Evolutionary conservation across 306 rosid genomes (phyloP).

Genomic region (Pyrus betulifolia): DNA sequence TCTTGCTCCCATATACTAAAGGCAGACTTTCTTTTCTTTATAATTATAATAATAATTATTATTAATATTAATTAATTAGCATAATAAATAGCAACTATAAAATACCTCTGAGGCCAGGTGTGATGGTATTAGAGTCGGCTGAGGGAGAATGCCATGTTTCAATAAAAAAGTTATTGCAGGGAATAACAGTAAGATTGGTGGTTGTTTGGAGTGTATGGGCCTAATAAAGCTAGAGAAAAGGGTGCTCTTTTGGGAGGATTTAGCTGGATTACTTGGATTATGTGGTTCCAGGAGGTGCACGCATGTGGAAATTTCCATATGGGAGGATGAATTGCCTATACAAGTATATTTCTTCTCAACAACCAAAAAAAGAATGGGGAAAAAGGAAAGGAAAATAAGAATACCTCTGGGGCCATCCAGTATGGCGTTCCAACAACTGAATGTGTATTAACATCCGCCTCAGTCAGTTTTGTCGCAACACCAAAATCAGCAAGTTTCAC

Average conservation of each 20-base stretch:
- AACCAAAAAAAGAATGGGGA: background rate
- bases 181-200: background rate
- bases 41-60: background rate
- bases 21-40: background rate
- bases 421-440: constrained; percentile 99
- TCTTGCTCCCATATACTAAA: background rate
- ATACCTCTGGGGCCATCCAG: constrained; percentile 99
- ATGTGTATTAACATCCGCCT: constrained; percentile 98
- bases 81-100: background rate
- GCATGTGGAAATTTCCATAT: background rate
- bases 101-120: background rate
- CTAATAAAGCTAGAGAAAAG: background rate
- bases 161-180: background rate
- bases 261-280: background rate
- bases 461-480: constrained; percentile 92
- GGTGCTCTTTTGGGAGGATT: background rate
- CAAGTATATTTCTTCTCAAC: background rate
- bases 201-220: background rate
- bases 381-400: background rate
- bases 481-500: constrained; percentile 99
- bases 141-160: background rate
- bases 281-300: background rate
- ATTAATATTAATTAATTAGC: too few relatives aligned
- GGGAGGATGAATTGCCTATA: background rate
- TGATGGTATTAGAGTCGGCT: background rate